phyloP scores from a whole-genome alignment of 495 filamentous ascomycete genomes.

The Annulohypoxylon moriforme region DNA sequence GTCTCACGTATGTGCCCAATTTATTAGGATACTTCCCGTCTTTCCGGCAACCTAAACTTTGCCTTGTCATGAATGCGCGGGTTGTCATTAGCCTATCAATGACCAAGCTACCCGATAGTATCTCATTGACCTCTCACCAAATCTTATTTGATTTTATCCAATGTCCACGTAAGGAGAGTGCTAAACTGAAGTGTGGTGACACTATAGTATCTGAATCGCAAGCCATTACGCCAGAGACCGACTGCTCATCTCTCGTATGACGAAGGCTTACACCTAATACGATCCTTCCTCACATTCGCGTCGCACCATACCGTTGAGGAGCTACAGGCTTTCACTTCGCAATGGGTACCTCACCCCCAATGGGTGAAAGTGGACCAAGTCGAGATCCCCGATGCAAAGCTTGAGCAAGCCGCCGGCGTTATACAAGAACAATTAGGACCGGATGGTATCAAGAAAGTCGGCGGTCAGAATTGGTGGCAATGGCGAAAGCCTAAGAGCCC shows the following conservation, averaged over 20 bases:
- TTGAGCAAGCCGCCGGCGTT: constrained; percentile 69
- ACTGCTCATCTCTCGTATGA: constrained; percentile 92
- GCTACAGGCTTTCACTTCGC: constrained; percentile 85
- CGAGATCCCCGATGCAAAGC: constrained; percentile 69
- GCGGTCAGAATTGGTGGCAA: constrained; percentile 92
- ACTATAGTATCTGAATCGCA: constrained; percentile 81
- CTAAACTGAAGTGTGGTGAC: constrained; percentile 27
- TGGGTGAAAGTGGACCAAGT: constrained; percentile 87
- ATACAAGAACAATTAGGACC: constrained; percentile 78
- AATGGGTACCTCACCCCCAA: constrained; percentile 88
- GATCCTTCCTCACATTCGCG: constrained; percentile 82
- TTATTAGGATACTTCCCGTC: constrained; percentile 3
- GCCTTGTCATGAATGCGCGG: background rate
- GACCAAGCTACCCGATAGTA: constrained; percentile 53
- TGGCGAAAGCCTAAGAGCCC: constrained; percentile 75
- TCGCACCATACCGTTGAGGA: constrained; percentile 93
- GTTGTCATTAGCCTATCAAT: background rate
- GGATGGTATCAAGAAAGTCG: constrained; percentile 76
- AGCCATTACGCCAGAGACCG: constrained; percentile 77
- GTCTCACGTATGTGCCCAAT: constrained; percentile 71
- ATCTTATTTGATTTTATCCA: constrained; percentile 69
- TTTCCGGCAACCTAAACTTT: background rate
- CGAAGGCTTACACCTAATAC: constrained; percentile 89
- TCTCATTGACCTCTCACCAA: constrained; percentile 71
- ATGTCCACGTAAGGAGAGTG: constrained; percentile 57